Evolutionary conservation across 805 yeast genomes (phyloP), one percentile per base, ranked within the genome.

Genomic region (Priceomyces carsonii): DNA sequence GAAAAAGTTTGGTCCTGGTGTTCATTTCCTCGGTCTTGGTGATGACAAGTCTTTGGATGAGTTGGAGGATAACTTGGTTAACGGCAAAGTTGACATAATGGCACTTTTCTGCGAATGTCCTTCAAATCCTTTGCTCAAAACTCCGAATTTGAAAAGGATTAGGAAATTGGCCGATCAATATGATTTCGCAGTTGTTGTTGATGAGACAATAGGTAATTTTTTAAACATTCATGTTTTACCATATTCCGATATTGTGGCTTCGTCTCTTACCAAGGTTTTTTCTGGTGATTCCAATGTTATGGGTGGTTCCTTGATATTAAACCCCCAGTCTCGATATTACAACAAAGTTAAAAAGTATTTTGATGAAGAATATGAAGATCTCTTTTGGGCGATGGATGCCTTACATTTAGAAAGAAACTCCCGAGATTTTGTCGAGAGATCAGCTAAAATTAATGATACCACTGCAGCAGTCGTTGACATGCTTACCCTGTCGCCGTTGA

Each of bases 241-340:
- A 14, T 84, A 77, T 55, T 82, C 87, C n/a, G 99, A 93, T 59
- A 74, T 90, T 32, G 84, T 86, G 10, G 93, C 82, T 21, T 77
- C 91, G 20, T 87, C 96, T 6, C 69, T 93, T 42, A 90, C 97
- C 8, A 93, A 93, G 57, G 85, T 90, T 12, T 93, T 93, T 56
- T 81, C 91, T 23, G 97, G 98, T 16, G 96, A 88, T 57, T 83
- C 95, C 20, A 89, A 91, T 53, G 97, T 91, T 33, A 85, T 91
- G 91, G 96, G 89, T 0, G 99, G 99, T 3, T 80, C 91, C 8
- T 59, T 90, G 42, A 80, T 88, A 5, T 63, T 93, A 48, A 93
- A 91, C 53, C 84, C 90, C 4, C 50, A 67, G 5, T 73, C 90
- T 6, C 61, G 58, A 26, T 59, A 51, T 43, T 89, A 76, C 63